phyloP scores from a whole-genome alignment of 1,284 basidiomycete species.

The Bjerkandera adusta region DNA sequence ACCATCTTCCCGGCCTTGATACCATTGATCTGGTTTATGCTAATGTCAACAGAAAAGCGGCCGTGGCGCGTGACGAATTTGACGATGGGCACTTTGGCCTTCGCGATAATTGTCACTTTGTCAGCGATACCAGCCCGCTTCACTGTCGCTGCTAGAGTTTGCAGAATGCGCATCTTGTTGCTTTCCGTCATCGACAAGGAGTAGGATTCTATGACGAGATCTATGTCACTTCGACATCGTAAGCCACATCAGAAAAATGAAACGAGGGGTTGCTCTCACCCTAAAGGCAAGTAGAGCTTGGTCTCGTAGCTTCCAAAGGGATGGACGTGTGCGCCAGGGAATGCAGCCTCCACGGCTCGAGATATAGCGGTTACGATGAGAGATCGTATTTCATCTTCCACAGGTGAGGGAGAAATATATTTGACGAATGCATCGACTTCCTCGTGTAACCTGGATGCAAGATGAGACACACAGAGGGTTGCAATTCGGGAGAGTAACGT shows the following conservation, averaged over 20 bases:
- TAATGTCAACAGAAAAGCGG: constrained; percentile 86
- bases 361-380: constrained; percentile 78
- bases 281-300: constrained; percentile 90
- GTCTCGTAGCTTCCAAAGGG: constrained; percentile 96
- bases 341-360: constrained; percentile 59
- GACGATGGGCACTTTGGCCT: constrained; percentile 91
- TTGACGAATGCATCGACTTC: constrained; percentile 85
- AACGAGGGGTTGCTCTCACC: constrained; percentile 53
- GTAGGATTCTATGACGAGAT: constrained; percentile 68
- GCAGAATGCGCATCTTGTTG: constrained; percentile 57
- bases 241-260: neutral
- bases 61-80: constrained; percentile 86
- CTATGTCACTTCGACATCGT: constrained; percentile 58
- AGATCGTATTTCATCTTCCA: constrained; percentile 83
- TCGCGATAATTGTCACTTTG: constrained; percentile 83
- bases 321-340: constrained; percentile 79
- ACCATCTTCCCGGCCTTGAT: constrained; percentile 81
- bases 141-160: constrained; percentile 62
- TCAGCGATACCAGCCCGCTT: constrained; percentile 59
- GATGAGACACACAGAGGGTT: constrained; percentile 8
- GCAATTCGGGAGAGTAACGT: constrained; percentile 17
- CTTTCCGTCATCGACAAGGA: constrained; percentile 65
- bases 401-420: constrained; percentile 85
- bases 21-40: constrained; percentile 87
- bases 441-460: constrained; percentile 61